Percentiles rank a stretch among this genome's conserved stretches.
These are phyloP conservation scores for Amphichorda felina DNA, from an alignment of 2,329 filamentous ascomycete genomes.

Conservation along the genomic window DNA sequence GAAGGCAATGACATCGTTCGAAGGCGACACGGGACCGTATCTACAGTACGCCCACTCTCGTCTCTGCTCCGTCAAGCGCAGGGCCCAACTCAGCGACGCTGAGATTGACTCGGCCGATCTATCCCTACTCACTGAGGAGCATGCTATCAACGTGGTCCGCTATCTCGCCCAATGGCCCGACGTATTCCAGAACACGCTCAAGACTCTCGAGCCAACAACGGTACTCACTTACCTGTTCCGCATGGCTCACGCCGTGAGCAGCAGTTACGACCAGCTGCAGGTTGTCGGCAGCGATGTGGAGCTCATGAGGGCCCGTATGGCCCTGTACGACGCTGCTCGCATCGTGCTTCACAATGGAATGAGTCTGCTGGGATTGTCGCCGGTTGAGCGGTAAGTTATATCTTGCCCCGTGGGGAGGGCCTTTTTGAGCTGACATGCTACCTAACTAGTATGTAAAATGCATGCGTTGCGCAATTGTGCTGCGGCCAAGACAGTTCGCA, in stretches of 20 bases:
- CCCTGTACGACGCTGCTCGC: slow-evolving; percentile 64
- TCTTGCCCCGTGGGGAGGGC: no score
- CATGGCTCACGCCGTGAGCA: slow-evolving; percentile 72
- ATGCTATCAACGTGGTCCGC: slow-evolving; percentile 63
- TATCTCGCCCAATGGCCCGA: slow-evolving; percentile 78
- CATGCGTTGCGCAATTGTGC: no score
- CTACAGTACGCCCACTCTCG: slow-evolving; percentile 74
- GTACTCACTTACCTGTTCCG: slow-evolving; percentile 59
- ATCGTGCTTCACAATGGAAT: slow-evolving; percentile 75
- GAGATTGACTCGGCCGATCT: slow-evolving; percentile 54
- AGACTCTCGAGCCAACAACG: slow-evolving; percentile 64
- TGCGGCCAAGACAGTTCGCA: no score
- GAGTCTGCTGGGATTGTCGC: slow-evolving; percentile 65
- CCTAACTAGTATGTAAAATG: no score
- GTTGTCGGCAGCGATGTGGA: slow-evolving; percentile 68
- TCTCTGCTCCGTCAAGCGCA: slow-evolving; percentile 51
- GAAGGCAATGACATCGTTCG: slow-evolving; percentile 71
- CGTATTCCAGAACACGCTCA: slow-evolving; percentile 70
- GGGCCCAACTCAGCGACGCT: slow-evolving; percentile 37
- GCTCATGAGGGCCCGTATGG: slow-evolving; percentile 55
- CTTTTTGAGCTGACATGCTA: no score
- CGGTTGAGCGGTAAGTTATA: slow-evolving; percentile 52
- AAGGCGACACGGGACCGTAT: slow-evolving; percentile 77
- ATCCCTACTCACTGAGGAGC: slow-evolving; percentile 55
- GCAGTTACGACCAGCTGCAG: slow-evolving; percentile 70